phyloP scores from a whole-genome alignment of 2,329 filamentous ascomycete genomes.

The Botrytis porri region DNA sequence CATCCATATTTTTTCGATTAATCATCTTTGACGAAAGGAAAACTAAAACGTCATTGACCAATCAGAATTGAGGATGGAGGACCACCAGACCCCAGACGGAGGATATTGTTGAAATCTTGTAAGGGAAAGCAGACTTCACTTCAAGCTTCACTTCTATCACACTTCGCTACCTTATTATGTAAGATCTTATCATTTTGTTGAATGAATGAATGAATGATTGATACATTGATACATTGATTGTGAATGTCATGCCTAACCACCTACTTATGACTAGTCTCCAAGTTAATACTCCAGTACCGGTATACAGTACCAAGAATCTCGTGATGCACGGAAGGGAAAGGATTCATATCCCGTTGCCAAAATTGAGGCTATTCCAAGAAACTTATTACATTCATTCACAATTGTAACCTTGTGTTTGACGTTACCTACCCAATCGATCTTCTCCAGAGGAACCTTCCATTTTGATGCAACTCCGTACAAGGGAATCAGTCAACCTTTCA shows the following conservation, averaged over 20 bases:
- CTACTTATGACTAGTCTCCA: neutral
- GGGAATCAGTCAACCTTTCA: neutral
- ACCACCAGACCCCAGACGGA: too few species aligned
- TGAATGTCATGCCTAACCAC: neutral
- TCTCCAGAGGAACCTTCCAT: too few species aligned
- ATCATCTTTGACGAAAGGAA: neutral
- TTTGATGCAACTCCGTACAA: neutral
- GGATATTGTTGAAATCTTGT: neutral
- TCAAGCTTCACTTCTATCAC: neutral
- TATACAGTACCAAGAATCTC: neutral
- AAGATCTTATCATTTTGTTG: neutral
- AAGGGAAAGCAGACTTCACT: neutral
- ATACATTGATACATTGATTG: too few species aligned
- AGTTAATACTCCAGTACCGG: too few species aligned
- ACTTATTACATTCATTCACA: too few species aligned
- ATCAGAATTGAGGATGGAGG: neutral
- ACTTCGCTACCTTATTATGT: neutral
- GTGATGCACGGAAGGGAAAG: neutral
- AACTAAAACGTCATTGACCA: conserved; percentile 7
- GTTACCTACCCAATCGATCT: neutral
- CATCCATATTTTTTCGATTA: neutral
- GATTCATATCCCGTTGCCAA: too few species aligned
- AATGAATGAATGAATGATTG: neutral
- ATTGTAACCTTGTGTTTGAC: neutral
- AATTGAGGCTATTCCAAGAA: neutral